Conservation (phyloP, 495 filamentous ascomycete genomes). For the Stereocaulon alpinum region DNA sequence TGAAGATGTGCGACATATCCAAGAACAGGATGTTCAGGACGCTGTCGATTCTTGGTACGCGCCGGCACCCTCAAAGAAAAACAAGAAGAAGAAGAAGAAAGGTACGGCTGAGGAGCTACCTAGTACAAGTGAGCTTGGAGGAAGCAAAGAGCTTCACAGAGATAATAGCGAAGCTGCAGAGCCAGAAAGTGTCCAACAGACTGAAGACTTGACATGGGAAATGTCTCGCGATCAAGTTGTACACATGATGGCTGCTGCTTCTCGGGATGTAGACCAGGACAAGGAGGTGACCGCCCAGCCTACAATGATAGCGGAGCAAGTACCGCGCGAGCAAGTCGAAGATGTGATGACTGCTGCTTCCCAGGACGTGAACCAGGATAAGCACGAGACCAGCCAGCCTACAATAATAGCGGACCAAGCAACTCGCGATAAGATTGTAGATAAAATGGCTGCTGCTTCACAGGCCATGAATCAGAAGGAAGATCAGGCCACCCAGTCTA, state of each 20-base stretch:
- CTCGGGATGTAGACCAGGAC: neutral
- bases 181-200: constrained; percentile 1
- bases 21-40: constrained; percentile 14
- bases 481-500: constrained; percentile 9
- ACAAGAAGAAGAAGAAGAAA: constrained; percentile 33
- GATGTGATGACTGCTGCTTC: constrained; percentile 1
- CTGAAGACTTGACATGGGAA: neutral
- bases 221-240: constrained; percentile 9
- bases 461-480: neutral
- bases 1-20: constrained; percentile 18
- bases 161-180: neutral
- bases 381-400: constrained; percentile 9
- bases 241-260: constrained; percentile 1
- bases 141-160: neutral
- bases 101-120: neutral
- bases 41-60: constrained; percentile 10
- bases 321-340: neutral
- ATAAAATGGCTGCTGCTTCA: constrained; percentile 3
- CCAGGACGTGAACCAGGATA: neutral
- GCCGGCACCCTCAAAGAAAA: constrained; percentile 22
- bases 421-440: constrained; percentile 1
- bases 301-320: neutral
- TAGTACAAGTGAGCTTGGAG: neutral
- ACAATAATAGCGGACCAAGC: neutral
- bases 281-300: constrained; percentile 8